These are phyloP conservation scores for Fusarium sulawesiense DNA, from an alignment of 2,329 filamentous ascomycete genomes.

Conservation along the genomic window DNA sequence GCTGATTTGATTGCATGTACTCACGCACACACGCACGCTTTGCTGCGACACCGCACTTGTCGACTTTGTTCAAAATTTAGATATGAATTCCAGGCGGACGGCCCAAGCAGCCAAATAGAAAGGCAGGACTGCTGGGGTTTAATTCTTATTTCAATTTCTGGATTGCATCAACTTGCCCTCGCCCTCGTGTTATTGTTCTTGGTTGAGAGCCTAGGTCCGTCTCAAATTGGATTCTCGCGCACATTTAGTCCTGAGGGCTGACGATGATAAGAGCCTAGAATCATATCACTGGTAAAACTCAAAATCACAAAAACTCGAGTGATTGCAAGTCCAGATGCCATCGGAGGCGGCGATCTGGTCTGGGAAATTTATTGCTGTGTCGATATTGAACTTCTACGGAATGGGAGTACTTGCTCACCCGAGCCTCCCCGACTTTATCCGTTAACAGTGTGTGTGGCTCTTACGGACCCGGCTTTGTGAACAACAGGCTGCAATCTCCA, in stretches of 20 bases:
- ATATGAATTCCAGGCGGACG: conserved; percentile 11
- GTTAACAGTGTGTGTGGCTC: no score
- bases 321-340: background rate
- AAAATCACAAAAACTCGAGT: background rate
- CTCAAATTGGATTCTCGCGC: background rate
- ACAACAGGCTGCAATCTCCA: no score
- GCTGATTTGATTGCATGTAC: conserved; percentile 22
- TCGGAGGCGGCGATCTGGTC: background rate
- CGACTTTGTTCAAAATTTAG: conserved; percentile 18
- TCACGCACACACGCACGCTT: conserved; percentile 3
- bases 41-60: background rate
- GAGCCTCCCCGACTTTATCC: no score
- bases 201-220: background rate
- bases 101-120: background rate
- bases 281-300: background rate
- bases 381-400: background rate
- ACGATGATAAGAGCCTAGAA: background rate
- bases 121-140: conserved; percentile 6
- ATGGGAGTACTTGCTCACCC: no score
- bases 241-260: background rate
- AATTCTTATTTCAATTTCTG: conserved; percentile 28
- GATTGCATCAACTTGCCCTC: conserved; percentile 1
- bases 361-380: background rate
- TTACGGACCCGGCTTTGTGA: no score
- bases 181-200: background rate